Conservation (phyloP, 1,139 yeast genomes). For the Yamadazyma blattariae region DNA sequence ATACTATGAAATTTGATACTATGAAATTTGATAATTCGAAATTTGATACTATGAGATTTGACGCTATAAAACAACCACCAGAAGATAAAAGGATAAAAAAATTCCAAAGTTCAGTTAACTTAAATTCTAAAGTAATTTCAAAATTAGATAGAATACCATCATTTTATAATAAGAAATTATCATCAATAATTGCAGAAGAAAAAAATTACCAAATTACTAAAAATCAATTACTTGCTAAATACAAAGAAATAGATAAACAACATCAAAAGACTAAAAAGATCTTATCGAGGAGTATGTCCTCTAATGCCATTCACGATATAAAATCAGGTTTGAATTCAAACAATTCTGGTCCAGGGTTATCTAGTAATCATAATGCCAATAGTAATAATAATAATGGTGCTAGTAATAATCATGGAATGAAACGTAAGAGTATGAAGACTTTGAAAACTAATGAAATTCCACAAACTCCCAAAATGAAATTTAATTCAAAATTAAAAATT, state of each 20-base stretch:
- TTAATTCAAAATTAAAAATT: constrained; percentile 45
- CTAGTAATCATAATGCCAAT: no score
- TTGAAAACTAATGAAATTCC: constrained; percentile 21
- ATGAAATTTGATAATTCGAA: constrained; percentile 4
- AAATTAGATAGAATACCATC: constrained; percentile 45
- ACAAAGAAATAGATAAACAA: constrained; percentile 16
- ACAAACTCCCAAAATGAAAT: constrained; percentile 41
- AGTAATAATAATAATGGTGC: neutral
- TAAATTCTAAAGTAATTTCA: constrained; percentile 30
- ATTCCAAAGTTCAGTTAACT: constrained; percentile 35
- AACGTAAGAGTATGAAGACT: neutral
- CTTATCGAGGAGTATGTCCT: constrained; percentile 1
- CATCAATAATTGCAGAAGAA: constrained; percentile 14
- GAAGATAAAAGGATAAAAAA: constrained; percentile 17
- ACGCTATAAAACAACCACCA: constrained; percentile 9
- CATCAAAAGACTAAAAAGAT: constrained; percentile 11
- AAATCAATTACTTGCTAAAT: constrained; percentile 15
- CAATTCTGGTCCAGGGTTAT: no score
- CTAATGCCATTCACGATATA: constrained; percentile 1
- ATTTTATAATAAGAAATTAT: constrained; percentile 24
- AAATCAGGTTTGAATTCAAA: no score
- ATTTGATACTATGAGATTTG: constrained; percentile 4
- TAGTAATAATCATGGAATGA: no score
- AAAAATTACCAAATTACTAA: constrained; percentile 13
- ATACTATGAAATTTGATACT: neutral